phyloP scores from a whole-genome alignment of 73 alveolate species.

The Paramecium pentaurelia region DNA sequence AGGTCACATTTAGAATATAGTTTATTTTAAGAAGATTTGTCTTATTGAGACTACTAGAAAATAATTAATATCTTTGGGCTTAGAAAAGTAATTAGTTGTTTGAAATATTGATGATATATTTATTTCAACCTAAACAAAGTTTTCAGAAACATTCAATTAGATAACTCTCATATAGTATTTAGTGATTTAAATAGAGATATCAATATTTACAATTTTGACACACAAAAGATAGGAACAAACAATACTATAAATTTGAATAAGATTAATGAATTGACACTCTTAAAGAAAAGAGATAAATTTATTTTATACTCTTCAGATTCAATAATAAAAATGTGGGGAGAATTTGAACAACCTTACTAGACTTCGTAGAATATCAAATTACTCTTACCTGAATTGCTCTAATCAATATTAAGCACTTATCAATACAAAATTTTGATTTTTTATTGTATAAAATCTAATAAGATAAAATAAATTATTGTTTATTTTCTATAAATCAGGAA shows the following conservation, averaged over 20 bases:
- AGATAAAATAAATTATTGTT: background rate
- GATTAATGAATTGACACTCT: conserved; percentile 29
- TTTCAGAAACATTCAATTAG: background rate
- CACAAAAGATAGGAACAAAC: background rate
- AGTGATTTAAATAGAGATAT: conserved; percentile 9
- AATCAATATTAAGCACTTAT: no score
- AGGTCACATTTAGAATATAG: background rate
- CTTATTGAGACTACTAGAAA: background rate
- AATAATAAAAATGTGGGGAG: background rate
- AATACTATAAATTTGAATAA: background rate
- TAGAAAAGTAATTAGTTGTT: background rate
- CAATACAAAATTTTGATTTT: background rate
- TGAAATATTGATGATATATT: conserved; percentile 11
- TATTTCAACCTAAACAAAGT: background rate
- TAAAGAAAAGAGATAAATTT: conserved; percentile 28
- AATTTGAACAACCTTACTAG: no score
- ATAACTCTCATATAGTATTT: background rate
- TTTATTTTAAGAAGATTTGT: background rate
- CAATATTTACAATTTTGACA: background rate
- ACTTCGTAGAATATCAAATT: no score
- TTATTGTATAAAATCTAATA: background rate
- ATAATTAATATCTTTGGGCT: background rate
- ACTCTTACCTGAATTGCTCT: no score
- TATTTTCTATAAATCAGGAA: background rate
- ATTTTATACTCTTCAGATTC: conserved; percentile 24